Percentiles rank a stretch among this genome's conserved stretches.
Conservation (phyloP, 768 basidiomycete species). For the Suillus cothurnatus region DNA sequence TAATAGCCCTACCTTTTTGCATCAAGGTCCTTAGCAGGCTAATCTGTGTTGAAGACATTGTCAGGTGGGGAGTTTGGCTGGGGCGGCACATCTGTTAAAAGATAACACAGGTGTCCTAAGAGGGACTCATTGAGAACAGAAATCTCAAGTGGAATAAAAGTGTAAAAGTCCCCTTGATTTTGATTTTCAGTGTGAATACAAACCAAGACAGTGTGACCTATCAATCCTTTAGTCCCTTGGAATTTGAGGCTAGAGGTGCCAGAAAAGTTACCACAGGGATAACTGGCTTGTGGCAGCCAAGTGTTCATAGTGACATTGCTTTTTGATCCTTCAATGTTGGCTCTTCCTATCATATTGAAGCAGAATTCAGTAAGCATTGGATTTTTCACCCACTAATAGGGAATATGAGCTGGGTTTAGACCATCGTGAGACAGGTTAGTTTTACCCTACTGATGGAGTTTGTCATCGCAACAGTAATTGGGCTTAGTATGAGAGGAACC, state of each 20-base stretch:
- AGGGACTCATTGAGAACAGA: slow-evolving; percentile 79
- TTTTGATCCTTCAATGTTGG: slow-evolving; percentile 83
- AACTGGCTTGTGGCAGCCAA: slow-evolving; percentile 43
- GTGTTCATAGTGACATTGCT: slow-evolving; percentile 83
- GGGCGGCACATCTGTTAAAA: slow-evolving; percentile 80
- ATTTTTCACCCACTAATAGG: slow-evolving; percentile 83
- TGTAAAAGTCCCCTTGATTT: slow-evolving; percentile 81
- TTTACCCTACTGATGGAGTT: slow-evolving; percentile 80
- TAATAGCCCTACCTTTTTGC: slow-evolving; percentile 64
- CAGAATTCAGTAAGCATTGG: slow-evolving; percentile 80
- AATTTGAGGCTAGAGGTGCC: slow-evolving; percentile 73
- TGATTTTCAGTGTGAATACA: slow-evolving; percentile 82
- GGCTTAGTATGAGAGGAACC: slow-evolving; percentile 84
- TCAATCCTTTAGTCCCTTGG: slow-evolving; percentile 81
- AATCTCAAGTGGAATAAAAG: slow-evolving; percentile 78
- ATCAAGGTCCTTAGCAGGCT: too few relatives aligned
- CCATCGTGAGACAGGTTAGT: slow-evolving; percentile 85
- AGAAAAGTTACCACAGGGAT: slow-evolving; percentile 57
- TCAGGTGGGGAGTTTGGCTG: slow-evolving; percentile 38
- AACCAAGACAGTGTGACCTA: slow-evolving; percentile 84
- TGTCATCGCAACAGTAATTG: slow-evolving; percentile 75
- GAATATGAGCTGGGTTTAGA: slow-evolving; percentile 83
- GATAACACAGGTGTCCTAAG: slow-evolving; percentile 82
- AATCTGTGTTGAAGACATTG: too few relatives aligned
- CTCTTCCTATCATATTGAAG: slow-evolving; percentile 82